Conservation (phyloP, 345 rosid genomes). For the Acer yangbiense region DNA sequence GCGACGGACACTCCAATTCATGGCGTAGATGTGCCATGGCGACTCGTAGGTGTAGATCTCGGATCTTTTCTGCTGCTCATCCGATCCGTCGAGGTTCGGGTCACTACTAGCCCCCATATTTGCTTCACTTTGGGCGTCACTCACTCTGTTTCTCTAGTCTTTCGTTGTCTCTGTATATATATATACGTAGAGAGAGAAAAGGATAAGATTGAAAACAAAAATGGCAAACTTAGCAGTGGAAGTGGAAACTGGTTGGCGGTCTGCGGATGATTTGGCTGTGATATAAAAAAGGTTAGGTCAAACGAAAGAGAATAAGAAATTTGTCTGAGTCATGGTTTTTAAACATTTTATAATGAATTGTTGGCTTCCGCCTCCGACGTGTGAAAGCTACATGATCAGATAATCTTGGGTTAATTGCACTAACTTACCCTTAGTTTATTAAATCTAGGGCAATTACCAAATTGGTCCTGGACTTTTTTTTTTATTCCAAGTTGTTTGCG, state of each 20-base stretch:
- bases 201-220: neutral
- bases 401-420: no score
- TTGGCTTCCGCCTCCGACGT: neutral
- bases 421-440: no score
- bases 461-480: no score
- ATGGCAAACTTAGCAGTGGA: neutral
- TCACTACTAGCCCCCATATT: conserved; percentile 77
- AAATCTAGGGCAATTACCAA: no score
- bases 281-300: neutral
- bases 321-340: neutral
- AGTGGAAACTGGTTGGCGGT: neutral
- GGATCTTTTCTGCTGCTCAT: conserved; percentile 91
- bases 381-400: neutral
- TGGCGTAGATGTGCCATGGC: conserved; percentile 97
- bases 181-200: neutral
- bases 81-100: conserved; percentile 74
- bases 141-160: conserved; percentile 11
- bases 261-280: neutral
- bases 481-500: no score
- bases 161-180: neutral
- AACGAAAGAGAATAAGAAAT: neutral
- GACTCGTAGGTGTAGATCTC: conserved; percentile 99
- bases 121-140: conserved; percentile 19
- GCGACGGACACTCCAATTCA: conserved; percentile 99
- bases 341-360: neutral